A percentile compares a stretch with the other conserved stretches of the same genome.
Evolutionary conservation across 345 rosid species (phyloP).

Genomic region (Salix caprea): DNA sequence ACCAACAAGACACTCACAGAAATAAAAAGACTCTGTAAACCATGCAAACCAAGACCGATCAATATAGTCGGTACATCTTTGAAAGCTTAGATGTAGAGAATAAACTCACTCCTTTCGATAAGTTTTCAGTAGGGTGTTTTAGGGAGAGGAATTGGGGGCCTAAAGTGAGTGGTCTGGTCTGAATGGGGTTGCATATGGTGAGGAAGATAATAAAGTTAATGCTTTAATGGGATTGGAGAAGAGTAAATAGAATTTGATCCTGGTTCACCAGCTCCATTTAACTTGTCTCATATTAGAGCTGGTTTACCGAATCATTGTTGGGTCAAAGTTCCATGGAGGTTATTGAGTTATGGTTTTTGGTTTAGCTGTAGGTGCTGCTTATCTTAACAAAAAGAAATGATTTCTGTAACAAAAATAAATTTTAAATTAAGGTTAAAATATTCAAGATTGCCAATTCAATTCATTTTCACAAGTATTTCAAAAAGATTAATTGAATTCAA

Average conservation of each 20-base stretch:
- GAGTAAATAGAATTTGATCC: constrained; percentile 41
- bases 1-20: neutral
- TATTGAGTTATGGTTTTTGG: constrained; percentile 70
- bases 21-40: neutral
- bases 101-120: neutral
- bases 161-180: constrained; percentile 17
- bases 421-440: too few species aligned
- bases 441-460: too few species aligned
- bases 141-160: constrained; percentile 13
- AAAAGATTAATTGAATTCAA: too few species aligned
- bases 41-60: too few species aligned
- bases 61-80: too few species aligned
- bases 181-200: neutral
- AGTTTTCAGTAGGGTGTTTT: constrained; percentile 2
- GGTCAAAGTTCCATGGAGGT: constrained; percentile 80
- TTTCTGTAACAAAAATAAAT: too few species aligned
- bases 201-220: constrained; percentile 2
- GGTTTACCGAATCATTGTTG: constrained; percentile 89
- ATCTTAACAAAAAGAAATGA: constrained; percentile 29
- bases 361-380: constrained; percentile 69
- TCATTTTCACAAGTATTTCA: too few species aligned
- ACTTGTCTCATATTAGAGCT: constrained; percentile 59
- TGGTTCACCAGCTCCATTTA: constrained; percentile 69
- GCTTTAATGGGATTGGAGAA: neutral
- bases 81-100: too few species aligned